Base-by-base conservation (phyloP, 2,329 filamentous ascomycete species). In the Tolypocladium tropicale region DNA sequence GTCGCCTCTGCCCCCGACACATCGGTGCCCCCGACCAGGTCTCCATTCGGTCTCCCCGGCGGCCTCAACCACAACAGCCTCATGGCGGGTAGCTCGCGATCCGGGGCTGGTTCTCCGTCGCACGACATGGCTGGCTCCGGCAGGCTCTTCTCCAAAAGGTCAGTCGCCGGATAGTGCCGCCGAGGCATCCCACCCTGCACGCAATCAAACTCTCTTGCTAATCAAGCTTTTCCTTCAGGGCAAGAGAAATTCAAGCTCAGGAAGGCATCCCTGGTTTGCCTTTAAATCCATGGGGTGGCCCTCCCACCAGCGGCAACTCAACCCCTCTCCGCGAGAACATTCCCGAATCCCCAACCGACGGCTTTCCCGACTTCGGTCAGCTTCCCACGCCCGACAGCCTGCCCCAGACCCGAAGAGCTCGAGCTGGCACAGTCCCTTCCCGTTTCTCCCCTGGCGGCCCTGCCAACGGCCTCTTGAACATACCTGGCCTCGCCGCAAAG, bases 241-340 rank as follows among this genome's bases (percentile, higher is more conserved):
- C 94, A 62, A 84, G 94, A 71, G 94, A 99, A 73, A 96, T 97
- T 60, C 93, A 97, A 76, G 92, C 92, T 55, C 92, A 96, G 75
- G 93, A 97, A 80, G 92, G 92, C 53, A 80, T 96, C 53, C 76
- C 78, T 69, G 86, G 79, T 67, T 80, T 82, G 66, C 80, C 78
- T 71, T 73, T 86, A 54, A 84, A 86, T 67, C 86, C 88, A 48
- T 97, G 94, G 94, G 91, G 91, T 79, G 93, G 94, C 12, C 93
- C 94, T 62, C 93, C 94, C 52, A 96, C 93, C 56, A 96, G 93
- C 70, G 94, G 93, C 62, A 93, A 96, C 72, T 96, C 93, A 23
- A 96, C 93, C 46, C 94, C 94, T 63, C 82, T 99, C 53, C 90
- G 94, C 67, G 94, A 97, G 76, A 96, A 93, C 62, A 97, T 99